Percentiles rank a stretch among this genome's conserved stretches.
Evolutionary conservation across 2,329 filamentous ascomycete genomes (phyloP).

Genomic region (Penicillium sp.): DNA sequence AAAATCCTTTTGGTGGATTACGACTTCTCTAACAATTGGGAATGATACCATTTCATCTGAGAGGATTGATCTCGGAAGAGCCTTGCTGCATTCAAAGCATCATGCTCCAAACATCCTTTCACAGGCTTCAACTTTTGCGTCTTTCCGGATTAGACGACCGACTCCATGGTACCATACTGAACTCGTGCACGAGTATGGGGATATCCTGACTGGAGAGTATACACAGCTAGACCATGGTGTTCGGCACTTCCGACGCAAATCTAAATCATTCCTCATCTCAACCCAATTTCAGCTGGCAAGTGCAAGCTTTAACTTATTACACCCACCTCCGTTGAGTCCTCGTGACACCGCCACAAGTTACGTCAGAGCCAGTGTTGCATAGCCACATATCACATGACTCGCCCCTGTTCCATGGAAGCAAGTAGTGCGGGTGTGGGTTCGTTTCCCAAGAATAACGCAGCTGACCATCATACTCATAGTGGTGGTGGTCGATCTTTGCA

Average conservation of each 20-base stretch:
- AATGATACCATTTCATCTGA: no score
- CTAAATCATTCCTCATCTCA: background rate
- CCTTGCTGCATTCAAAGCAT: no score
- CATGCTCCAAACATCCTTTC: no score
- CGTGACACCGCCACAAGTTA: background rate
- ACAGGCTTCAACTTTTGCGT: no score
- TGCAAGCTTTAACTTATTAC: background rate
- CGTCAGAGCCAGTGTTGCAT: background rate
- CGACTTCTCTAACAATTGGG: no score
- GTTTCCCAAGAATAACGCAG: slow-evolving; percentile 24
- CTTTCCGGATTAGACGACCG: no score
- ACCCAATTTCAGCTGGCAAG: background rate
- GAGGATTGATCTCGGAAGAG: no score
- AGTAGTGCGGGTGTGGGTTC: slow-evolving; percentile 12
- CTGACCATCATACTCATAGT: background rate
- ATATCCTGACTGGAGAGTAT: no score
- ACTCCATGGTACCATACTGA: no score
- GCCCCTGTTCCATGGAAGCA: slow-evolving; percentile 17
- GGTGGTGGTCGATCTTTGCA: background rate
- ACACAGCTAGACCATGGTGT: no score
- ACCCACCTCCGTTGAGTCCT: background rate
- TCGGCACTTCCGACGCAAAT: background rate
- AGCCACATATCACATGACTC: slow-evolving; percentile 26
- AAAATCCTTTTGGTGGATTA: no score
- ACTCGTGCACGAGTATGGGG: no score